Evolutionary conservation across 2,329 filamentous ascomycete species (phyloP), one percentile per base, ranked within the genome.

Genomic region (Xylogone sp.): DNA sequence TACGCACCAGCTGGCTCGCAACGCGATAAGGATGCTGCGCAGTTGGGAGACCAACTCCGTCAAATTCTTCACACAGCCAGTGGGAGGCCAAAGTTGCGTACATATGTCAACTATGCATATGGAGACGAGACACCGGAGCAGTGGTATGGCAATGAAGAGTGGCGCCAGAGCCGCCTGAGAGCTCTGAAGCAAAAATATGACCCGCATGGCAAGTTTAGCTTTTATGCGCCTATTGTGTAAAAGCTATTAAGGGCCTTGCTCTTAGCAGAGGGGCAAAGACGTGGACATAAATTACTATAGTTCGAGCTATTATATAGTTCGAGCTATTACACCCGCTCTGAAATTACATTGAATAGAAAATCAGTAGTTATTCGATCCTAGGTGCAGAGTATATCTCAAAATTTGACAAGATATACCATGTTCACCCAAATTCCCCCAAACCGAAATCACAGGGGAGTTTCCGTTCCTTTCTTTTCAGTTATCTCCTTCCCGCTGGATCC

Each of bases 81-180:
- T 46, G 73, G 68, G 2, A 51, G 62, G 21, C 49, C 58, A 1
- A 58, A 67, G 27, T 42, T 71, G 46, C 65, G 70, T 50, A 61
- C 68, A 0, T 79, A 81, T 51, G 68, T 78, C 48, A 81, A 82
- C 62, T 82, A 79, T 56, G 77, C 76, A 0, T 70, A 70, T 48
- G 77, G 77, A 1, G 66, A 74, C 8, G 76, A 81, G 64, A 59
- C 61, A 1, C 58, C 65, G 0, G 50, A 64, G 46, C 60, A 65
- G 2, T 67, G 71, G 65, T 82, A 82, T 58, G 78, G 78, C 7
- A 65, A 65, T 48, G 78, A 79, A 47, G 48, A 57, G 42, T 79
- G 77, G 75, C 69, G 78, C 13, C 65, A 75, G 56, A 60, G 72
- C 48, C 71, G 68, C 48, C 64, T 82, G 57, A 65, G 60, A 53